Evolutionary conservation across 2,329 filamentous ascomycete species (phyloP), one percentile per base, ranked within the genome.

Genomic region (Rutstroemia sp.): DNA sequence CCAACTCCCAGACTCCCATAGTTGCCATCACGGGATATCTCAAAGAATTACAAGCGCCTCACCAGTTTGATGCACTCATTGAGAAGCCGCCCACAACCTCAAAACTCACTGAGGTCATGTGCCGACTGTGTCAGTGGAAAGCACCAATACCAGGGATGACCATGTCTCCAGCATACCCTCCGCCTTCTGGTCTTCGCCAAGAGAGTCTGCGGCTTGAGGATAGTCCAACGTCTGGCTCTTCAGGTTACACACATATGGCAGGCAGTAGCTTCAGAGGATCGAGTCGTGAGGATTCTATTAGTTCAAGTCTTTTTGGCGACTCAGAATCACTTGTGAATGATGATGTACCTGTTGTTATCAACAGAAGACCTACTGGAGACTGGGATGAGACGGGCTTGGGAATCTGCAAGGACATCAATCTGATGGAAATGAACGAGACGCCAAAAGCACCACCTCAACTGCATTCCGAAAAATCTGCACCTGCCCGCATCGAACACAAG

Each of bases 11-110:
- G 65, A 99, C 94, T 0, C 94, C 94, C 0, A 95, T 99, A 60
- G 90, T 99, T 56, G 92, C 91, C 49, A 92, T 99, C 37, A 99
- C 94, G 3, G 92, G 94, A 6, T 99, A 99, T 71, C 77, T 99
- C n/a, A 97, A 97, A 70, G 94, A 99, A 68, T 78, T 99, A 2
- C 92, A 94, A 64, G 91, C 92, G 58, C 90, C 90, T 3, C 92
- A 99, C 72, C 90, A 96, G 71, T 99, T 99, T 67, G 92, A 97
- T 70, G 90, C 89, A 1, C 77, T 99, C 52, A 90, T 99, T 52
- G 92, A 99, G 72, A 99, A 99, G 73, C 94, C 94, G 25, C 95
- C 95, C 38, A 97, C 92, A 41, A 86, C 90, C 45, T 88, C 88
- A 3, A 97, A 97, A 72, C 73, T 99, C 50, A 90, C 86, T 0